phyloP scores from a whole-genome alignment of 768 basidiomycete species.

The Tulasnella sp. region DNA sequence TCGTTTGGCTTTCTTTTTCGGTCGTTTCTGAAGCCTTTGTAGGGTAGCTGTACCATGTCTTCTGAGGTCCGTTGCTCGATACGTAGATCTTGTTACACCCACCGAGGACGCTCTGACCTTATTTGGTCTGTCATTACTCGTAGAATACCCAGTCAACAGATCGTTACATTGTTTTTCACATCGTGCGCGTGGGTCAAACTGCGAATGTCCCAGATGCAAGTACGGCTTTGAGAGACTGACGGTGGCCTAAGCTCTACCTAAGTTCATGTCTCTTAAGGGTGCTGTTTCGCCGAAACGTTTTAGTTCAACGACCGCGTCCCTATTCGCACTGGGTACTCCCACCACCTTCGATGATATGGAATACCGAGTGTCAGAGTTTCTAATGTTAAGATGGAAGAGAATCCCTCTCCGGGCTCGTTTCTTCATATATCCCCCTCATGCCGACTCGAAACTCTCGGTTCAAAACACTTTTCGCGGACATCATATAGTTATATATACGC shows the following conservation, averaged over 20 bases:
- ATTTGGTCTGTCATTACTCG: not conserved
- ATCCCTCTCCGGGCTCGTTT: no score
- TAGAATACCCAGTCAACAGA: not conserved
- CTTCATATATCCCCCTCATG: not conserved
- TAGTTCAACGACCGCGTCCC: not conserved
- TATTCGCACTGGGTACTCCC: no score
- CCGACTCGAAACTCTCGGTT: not conserved
- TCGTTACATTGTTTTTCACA: no score
- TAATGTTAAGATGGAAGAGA: not conserved
- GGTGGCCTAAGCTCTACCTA: no score
- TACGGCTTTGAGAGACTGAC: constrained; percentile 3
- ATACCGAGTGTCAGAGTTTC: not conserved
- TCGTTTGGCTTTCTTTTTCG: not conserved
- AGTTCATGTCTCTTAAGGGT: not conserved
- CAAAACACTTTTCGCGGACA: no score
- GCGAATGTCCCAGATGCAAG: no score
- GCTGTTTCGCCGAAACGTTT: not conserved
- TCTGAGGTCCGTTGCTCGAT: not conserved
- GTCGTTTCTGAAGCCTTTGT: not conserved
- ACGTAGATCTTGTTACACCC: not conserved
- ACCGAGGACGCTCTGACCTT: not conserved
- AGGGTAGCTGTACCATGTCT: not conserved
- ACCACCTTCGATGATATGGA: not conserved
- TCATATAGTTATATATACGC: no score
- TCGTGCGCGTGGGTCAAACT: no score